A percentile compares a stretch with the other conserved stretches of the same genome.
Conservation (phyloP, 345 rosid genomes). For the Dimocarpus longan region DNA sequence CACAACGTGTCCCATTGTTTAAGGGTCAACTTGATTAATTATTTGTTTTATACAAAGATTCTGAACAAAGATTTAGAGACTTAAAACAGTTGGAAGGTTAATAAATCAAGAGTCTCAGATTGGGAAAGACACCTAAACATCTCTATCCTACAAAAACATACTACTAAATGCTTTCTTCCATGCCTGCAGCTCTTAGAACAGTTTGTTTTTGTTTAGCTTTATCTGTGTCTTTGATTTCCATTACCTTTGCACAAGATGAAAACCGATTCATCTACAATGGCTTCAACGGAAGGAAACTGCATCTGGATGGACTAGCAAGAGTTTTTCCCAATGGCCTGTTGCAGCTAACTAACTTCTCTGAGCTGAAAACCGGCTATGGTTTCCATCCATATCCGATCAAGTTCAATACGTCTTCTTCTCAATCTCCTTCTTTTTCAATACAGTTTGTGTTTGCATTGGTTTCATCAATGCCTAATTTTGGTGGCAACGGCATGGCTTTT, state of each 20-base stretch:
- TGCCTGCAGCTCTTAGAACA: slow-evolving; percentile 39
- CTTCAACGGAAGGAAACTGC: background rate
- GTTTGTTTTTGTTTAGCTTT: slow-evolving; percentile 19
- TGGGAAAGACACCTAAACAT: background rate
- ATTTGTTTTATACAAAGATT: background rate
- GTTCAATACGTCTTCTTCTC: too few relatives aligned
- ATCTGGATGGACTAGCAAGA: slow-evolving; percentile 7
- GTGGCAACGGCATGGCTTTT: background rate
- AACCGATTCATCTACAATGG: slow-evolving; percentile 17
- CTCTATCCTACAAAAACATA: background rate
- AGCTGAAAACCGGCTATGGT: slow-evolving; percentile 5
- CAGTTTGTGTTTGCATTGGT: slow-evolving; percentile 46
- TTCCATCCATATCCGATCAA: too few relatives aligned
- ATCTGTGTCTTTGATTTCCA: background rate
- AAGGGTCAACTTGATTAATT: background rate
- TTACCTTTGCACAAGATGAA: background rate
- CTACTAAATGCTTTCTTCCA: background rate
- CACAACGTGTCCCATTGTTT: background rate
- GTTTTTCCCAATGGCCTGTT: slow-evolving; percentile 40
- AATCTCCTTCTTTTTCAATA: slow-evolving; percentile 17
- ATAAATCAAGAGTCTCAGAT: background rate
- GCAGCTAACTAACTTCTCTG: slow-evolving; percentile 54
- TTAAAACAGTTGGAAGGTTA: background rate
- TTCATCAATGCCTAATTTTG: slow-evolving; percentile 17
- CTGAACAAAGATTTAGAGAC: background rate